Base-by-base conservation (phyloP, 1,284 basidiomycete species). In the Marasmius tenuissimus region DNA sequence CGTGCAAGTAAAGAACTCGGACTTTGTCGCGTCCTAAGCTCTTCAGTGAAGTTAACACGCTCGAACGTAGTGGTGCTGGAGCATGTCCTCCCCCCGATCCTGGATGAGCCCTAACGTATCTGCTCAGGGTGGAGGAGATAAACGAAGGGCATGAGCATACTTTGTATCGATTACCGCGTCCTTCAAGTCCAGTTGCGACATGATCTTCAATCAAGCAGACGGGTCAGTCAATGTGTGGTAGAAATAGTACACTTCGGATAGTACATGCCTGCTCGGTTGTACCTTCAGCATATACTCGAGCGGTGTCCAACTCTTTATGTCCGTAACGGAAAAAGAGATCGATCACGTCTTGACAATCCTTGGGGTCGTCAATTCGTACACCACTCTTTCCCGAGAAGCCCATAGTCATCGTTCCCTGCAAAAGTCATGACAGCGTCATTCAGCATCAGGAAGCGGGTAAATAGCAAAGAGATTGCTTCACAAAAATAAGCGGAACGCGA, bases 151-250 rank as follows among this genome's bases (percentile, higher is more conserved):
- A 63, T 42, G 61, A 38, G 3, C 71, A 60, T 63, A 81, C 79
- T 84, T 85, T 1, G 85, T 85, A 65, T 86, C 84, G 34, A 85
- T 70, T 1, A 75, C 73, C 3, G 76, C 77, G 18, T 71, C 70
- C 61, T 72, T 70, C 42, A 85, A 70, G 57, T 83, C 68, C 20
- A 85, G 72, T 64, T 79, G 73, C 3, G 77, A 71, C 6, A 86
- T 66, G n/a, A 73, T 59, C 81, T 83, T 27, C 27, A 27, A 61
- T 11, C 47, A 37, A 45, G 20, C 11, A 27, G 47, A 42, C 11
- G 48, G 2, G n/a, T 37, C 40, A 22, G 14, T 40, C 47, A 4
- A 33, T 1, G 38, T 45, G 16, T 42, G 38, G 37, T 9, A 54
- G 34, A 34, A 33, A 47, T 38, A 9, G 54, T 8, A 2, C 14